Evolutionary conservation across 352 stramenopile genomes (phyloP).

Genomic region (Phytophthora tentaculata): DNA sequence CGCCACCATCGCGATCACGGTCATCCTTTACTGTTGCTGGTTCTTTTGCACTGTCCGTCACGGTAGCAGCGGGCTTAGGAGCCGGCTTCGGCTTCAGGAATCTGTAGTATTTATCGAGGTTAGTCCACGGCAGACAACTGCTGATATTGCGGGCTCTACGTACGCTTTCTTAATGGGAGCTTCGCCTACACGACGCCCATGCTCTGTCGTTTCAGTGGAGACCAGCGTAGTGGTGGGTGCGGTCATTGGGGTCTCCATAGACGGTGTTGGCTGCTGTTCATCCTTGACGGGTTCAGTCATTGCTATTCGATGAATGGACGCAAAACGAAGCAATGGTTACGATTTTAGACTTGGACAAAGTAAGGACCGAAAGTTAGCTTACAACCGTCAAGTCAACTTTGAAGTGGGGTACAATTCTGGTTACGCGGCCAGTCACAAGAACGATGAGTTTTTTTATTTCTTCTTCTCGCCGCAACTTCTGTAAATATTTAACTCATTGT

Average conservation of each 20-base stretch:
- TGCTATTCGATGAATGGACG: conserved; percentile 14
- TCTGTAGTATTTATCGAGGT: conserved; percentile 28
- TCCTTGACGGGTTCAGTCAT: conserved; percentile 5
- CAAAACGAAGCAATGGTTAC: conserved; percentile 9
- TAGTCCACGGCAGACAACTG: conserved; percentile 3
- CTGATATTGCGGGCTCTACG: conserved; percentile 28
- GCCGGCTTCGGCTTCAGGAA: conserved; percentile 64
- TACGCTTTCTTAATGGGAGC: conserved; percentile 57
- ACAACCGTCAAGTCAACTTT: background rate
- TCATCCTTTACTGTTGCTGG: conserved; percentile 12
- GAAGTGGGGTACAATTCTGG: background rate
- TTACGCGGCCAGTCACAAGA: too few species aligned
- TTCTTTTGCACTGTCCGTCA: conserved; percentile 1
- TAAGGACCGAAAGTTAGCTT: background rate
- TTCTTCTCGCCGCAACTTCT: too few species aligned
- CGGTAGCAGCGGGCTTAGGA: conserved; percentile 14
- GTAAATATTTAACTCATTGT: too few species aligned
- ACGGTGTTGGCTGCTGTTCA: conserved; percentile 16
- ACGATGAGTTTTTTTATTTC: too few species aligned
- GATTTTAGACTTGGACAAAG: conserved; percentile 16
- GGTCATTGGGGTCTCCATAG: background rate
- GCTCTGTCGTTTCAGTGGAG: conserved; percentile 10
- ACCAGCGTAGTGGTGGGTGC: background rate
- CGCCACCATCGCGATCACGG: conserved; percentile 17
- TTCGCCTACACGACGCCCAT: conserved; percentile 33